Evolutionary conservation across 352 stramenopile genomes (phyloP).

Genomic region (Globisporangium solare): DNA sequence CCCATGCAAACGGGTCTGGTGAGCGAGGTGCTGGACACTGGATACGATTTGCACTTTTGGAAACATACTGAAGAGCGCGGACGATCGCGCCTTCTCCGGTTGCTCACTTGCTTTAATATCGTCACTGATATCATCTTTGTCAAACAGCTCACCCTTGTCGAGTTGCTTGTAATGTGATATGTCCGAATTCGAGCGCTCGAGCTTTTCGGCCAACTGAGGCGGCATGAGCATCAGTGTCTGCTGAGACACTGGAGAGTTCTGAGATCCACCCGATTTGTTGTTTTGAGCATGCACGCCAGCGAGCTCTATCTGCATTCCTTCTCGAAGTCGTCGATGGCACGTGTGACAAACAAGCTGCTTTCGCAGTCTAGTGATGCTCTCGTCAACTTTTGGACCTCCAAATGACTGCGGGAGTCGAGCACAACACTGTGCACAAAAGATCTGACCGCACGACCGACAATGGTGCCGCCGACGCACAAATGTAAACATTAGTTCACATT

Average conservation of each 20-base stretch:
- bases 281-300: slow-evolving; percentile 30
- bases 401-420: slow-evolving; percentile 75
- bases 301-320: slow-evolving; percentile 76
- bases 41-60: slow-evolving; percentile 82
- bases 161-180: slow-evolving; percentile 54
- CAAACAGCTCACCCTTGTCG: slow-evolving; percentile 64
- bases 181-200: slow-evolving; percentile 60
- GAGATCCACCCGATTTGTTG: slow-evolving; percentile 24
- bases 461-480: slow-evolving; percentile 79
- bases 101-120: slow-evolving; percentile 53
- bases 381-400: slow-evolving; percentile 67
- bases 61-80: slow-evolving; percentile 77
- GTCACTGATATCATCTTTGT: slow-evolving; percentile 78
- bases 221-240: slow-evolving; percentile 71
- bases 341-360: slow-evolving; percentile 86
- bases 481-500: slow-evolving; percentile 80
- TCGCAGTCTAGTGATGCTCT: slow-evolving; percentile 63
- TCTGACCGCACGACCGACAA: slow-evolving; percentile 81
- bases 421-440: slow-evolving; percentile 84
- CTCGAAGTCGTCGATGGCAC: slow-evolving; percentile 74
- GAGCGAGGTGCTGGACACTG: slow-evolving; percentile 69
- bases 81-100: slow-evolving; percentile 45
- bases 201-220: slow-evolving; percentile 59
- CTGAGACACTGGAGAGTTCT: slow-evolving; percentile 28
- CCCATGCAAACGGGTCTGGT: slow-evolving; percentile 59